Evolutionary conservation across 2,329 filamentous ascomycete genomes (phyloP).

Genomic region (Blastomyces silverae): DNA sequence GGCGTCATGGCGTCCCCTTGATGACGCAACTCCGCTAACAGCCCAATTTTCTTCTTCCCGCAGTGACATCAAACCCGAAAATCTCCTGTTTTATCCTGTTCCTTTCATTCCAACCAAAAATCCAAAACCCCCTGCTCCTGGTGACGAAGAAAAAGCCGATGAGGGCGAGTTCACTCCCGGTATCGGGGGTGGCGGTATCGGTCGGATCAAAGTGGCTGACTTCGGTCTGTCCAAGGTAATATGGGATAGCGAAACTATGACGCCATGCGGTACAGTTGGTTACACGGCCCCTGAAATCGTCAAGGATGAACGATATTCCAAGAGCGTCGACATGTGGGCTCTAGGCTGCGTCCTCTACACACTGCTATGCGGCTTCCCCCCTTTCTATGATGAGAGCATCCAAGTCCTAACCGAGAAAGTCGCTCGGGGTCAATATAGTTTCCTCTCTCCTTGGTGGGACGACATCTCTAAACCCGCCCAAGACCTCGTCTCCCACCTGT

Average conservation of each 20-base stretch:
- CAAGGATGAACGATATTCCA: conserved; percentile 97
- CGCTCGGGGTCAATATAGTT: conserved; percentile 91
- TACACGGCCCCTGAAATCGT: conserved; percentile 98
- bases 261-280: conserved; percentile 95
- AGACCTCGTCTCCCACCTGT: conserved; percentile 84
- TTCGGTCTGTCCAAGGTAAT: conserved; percentile 97
- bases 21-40: conserved; percentile 30
- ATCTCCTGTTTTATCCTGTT: conserved; percentile 84
- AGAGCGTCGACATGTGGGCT: conserved; percentile 99
- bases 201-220: conserved; percentile 93
- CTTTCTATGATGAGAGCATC: conserved; percentile 98
- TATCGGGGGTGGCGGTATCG: conserved; percentile 80
- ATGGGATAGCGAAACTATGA: conserved; percentile 98
- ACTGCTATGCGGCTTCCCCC: conserved; percentile 91
- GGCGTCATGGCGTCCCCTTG: conserved; percentile 15
- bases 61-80: conserved; percentile 98
- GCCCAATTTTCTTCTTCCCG: conserved; percentile 24
- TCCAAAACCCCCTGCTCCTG: conserved; percentile 72
- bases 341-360: conserved; percentile 96
- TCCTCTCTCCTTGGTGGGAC: conserved; percentile 98
- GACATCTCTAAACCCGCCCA: conserved; percentile 94
- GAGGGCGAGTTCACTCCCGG: conserved; percentile 88
- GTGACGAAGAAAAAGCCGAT: conserved; percentile 94
- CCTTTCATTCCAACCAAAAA: conserved; percentile 72
- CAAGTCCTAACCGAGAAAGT: conserved; percentile 97